Evolutionary conservation across 176 grass and related monocot genomes (phyloP), one percentile per base, ranked within the genome.

Genomic region (Stipa capillata): DNA sequence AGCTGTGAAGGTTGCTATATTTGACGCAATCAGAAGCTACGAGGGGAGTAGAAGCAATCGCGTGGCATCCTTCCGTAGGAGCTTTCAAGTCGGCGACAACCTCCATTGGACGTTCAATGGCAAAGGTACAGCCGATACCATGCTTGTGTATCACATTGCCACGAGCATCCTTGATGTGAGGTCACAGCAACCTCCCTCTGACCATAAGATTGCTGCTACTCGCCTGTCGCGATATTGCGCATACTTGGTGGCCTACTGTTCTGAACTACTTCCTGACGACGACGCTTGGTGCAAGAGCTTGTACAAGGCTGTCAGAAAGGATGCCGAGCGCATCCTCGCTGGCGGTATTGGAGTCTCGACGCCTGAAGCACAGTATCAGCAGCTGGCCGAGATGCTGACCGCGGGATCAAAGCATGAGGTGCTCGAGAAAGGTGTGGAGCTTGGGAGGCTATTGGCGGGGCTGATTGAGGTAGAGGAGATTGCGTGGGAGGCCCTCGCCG

Each of bases 141-240:
- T 83, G 14, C 65, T 81, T 21, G 7, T n/a, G 20, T 81, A 64
- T 57, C 81, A 74, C 70, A 54, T 83, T 2, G 70, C 81, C 34
- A 83, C 81, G 11, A 33, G 45, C 45, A 54, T 83, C 11, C 35
- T 74, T 11, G 70, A 74, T 34, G 16, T 83, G 21, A 62, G 44
- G 23, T 9, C 20, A n/a, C 34, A 64, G 10, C 20, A 25, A 2
- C 1, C 47, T 24, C 45, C 9, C 7, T 6, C 32, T 20, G 45
- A 63, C 4, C 0, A 40, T 7, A 50, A 40, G 56, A 63, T 82
- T 2, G 31, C 32, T 13, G 68, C 79, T 5, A 73, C 29, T n/a
- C 68, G 73, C 2, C 9, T 82, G 5, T 82, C 80, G 40, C 29
- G n/a, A 9, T 73, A 82, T 23, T 83, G 80, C 0, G 57, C 69